Evolutionary conservation across 306 rosid genomes (phyloP).

Genomic region (Fagus crenata): DNA sequence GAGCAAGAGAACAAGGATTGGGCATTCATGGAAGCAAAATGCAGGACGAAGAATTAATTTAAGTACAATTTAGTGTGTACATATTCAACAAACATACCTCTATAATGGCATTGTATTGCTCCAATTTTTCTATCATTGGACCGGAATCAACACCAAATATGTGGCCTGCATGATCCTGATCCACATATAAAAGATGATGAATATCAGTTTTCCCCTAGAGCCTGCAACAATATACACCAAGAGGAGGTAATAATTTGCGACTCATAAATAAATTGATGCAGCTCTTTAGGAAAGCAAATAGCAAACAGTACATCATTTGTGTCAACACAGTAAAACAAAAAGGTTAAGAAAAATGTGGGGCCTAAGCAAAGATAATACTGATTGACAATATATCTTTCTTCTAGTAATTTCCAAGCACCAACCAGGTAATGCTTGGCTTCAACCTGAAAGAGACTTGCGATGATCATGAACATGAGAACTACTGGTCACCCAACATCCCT

Average conservation of each 20-base stretch:
- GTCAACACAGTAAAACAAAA: not conserved
- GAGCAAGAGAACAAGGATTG: constrained; percentile 15
- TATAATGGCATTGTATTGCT: constrained; percentile 76
- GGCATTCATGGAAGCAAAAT: not conserved
- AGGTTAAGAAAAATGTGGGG: not conserved
- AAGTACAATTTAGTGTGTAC: not conserved
- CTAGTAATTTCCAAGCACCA: not conserved
- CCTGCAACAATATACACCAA: not conserved
- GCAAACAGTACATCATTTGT: not conserved
- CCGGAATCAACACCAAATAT: constrained; percentile 92
- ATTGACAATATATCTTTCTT: not conserved
- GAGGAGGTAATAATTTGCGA: not conserved
- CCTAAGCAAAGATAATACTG: not conserved
- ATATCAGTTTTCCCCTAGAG: constrained; percentile 21
- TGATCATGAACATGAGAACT: not conserved
- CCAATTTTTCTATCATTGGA: constrained; percentile 86
- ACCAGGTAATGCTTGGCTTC: not conserved
- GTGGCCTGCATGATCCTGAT: constrained; percentile 96
- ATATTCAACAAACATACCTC: constrained; percentile 45
- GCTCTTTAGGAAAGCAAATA: not conserved
- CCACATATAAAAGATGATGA: constrained; percentile 21
- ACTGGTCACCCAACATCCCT: not conserved
- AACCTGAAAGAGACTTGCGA: not conserved
- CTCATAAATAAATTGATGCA: not conserved
- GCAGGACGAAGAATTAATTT: not conserved